Evolutionary conservation across 1,139 yeast genomes (phyloP).

Genomic region (Blastobotrys malaysiensis): DNA sequence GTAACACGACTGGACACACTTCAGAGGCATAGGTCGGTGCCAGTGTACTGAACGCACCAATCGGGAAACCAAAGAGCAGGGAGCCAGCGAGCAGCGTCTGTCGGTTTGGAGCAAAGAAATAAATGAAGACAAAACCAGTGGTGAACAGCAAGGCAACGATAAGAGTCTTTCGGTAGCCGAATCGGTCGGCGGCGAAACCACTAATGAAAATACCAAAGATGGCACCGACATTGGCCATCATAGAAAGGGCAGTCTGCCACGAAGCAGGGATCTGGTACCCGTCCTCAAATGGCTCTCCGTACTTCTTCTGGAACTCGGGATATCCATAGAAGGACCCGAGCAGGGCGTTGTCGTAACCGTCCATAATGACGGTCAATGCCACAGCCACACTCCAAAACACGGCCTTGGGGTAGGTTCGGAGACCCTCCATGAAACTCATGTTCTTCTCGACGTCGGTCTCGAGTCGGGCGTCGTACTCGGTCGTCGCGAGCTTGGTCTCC

Average conservation of each 20-base stretch:
- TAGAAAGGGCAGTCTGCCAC: conserved; percentile 8
- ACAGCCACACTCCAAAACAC: conserved; percentile 41
- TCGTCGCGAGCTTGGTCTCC: conserved; percentile 5
- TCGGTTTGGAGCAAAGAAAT: conserved; percentile 40
- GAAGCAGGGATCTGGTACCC: conserved; percentile 1
- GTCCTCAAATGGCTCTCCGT: conserved; percentile 21
- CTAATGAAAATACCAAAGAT: conserved; percentile 42
- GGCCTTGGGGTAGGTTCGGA: conserved; percentile 37
- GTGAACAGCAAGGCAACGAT: not conserved
- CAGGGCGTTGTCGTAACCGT: conserved; percentile 41
- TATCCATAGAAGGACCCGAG: conserved; percentile 38
- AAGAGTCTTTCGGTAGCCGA: conserved; percentile 3
- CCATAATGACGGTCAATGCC: conserved; percentile 42
- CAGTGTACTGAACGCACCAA: conserved; percentile 43
- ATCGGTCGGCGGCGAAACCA: conserved; percentile 31
- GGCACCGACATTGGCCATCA: conserved; percentile 22
- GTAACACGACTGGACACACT: conserved; percentile 41
- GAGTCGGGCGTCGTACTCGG: conserved; percentile 5
- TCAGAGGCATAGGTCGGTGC: conserved; percentile 44
- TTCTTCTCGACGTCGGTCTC: conserved; percentile 33
- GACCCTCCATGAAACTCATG: conserved; percentile 42
- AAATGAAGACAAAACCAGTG: conserved; percentile 33
- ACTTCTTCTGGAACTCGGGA: conserved; percentile 37
- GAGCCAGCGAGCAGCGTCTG: conserved; percentile 40
- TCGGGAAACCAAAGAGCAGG: conserved; percentile 41